Conservation (phyloP, 1,284 basidiomycete species). For the Ustilago cynodontis region DNA sequence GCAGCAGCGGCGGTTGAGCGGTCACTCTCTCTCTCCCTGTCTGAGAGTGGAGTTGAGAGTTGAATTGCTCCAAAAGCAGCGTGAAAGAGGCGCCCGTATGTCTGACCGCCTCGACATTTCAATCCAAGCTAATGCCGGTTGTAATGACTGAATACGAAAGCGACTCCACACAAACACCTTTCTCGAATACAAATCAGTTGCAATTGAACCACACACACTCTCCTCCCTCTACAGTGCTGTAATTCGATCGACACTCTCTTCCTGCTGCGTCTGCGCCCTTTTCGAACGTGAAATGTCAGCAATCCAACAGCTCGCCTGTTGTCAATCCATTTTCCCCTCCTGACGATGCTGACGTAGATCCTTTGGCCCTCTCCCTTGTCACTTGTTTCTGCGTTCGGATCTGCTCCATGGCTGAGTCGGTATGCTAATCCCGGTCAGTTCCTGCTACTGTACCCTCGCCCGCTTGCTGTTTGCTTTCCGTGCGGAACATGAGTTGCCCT, state of each 20-base stretch:
- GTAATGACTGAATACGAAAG: too few relatives aligned
- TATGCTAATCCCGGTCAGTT: background rate
- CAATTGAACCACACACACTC: background rate
- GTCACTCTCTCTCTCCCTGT: background rate
- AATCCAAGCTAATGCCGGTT: background rate
- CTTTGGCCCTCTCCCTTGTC: background rate
- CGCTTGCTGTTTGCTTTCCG: constrained; percentile 1
- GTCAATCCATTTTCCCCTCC: too few relatives aligned
- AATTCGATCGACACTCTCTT: background rate
- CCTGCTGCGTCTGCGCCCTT: constrained; percentile 9
- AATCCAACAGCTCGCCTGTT: background rate
- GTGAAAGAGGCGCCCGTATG: constrained; percentile 31
- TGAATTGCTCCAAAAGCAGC: constrained; percentile 31
- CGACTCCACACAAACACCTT: background rate
- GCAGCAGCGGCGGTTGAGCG: background rate
- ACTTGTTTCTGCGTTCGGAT: background rate
- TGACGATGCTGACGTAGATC: constrained; percentile 2
- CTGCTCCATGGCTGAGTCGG: background rate
- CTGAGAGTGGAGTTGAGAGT: constrained; percentile 4
- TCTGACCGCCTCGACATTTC: background rate
- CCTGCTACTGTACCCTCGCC: constrained; percentile 2
- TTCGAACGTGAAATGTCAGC: constrained; percentile 23
- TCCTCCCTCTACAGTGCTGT: background rate
- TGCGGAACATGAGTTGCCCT: constrained; percentile 3
- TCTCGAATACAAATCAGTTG: background rate